Base-by-base conservation (phyloP, 306 rosid species). In the Hippophae rhamnoides region DNA sequence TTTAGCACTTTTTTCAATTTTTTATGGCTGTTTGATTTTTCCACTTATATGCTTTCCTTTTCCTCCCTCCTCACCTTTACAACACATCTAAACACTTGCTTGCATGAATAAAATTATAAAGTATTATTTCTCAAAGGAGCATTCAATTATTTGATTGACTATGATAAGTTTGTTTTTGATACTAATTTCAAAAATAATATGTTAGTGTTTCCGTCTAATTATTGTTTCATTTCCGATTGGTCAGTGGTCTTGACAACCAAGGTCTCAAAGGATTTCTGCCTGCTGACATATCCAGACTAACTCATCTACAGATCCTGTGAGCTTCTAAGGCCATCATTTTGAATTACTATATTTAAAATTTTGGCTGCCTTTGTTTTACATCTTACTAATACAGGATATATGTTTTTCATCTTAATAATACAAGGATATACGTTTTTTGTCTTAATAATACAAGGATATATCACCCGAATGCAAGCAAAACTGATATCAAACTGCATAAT, bases 201-300 rank as follows among this genome's bases (percentile, higher is more conserved):
- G 44, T 27, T 27, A 53, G 43, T 60, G 13, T 23, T 68, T 61
- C 42, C 50, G 59, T 41, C 67, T 66, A 69, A 72, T 68, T 75
- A 74, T 11, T 66, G 72, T 56, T 69, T 74, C 47, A 49, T 52
- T 70, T 77, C 62, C 73, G 68, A 60, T 49, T 84, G 75, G 53
- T 56, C 90, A 93, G 99, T 56, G 97, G 77, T 73, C 97, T 93
- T 58, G 93, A 82, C 85, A 93, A 75, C 66, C 97, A 88, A 82
- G 99, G 84, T 77, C 80, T 93, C 46, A 88, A 75, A 68, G 97
- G 99, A 48, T 84, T 75, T 76, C 78, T 93, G 77, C 90, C 81
- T 51, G 64, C 54, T 72, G 97, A 88, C 60, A 77, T 83, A 59
- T 84, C 95, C 67, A 82, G 76, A 67, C 78, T 93, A 68, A 83